Percentiles rank a stretch among this genome's conserved stretches.
These are phyloP conservation scores for Penicillium sumatraense DNA, from an alignment of 2,329 filamentous ascomycete species.

Conservation along the genomic window DNA sequence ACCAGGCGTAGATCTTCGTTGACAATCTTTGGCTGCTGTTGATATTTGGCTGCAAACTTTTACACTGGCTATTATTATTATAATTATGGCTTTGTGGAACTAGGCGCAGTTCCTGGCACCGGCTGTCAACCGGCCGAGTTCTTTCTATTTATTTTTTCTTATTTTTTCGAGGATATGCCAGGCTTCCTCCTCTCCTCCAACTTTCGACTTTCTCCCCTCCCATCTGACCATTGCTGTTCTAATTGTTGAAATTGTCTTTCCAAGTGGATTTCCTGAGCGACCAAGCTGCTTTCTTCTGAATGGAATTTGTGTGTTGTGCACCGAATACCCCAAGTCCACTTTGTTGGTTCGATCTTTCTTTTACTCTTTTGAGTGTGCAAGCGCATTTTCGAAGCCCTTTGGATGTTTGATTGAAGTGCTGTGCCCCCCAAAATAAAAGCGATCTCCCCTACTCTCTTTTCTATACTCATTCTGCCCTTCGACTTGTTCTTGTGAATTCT, in stretches of 20 bases:
- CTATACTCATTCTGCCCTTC: constrained; percentile 28
- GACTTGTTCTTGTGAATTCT: constrained; percentile 21
- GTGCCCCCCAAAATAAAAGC: constrained; percentile 44
- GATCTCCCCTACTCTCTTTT: constrained; percentile 29
- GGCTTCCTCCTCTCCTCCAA: constrained; percentile 15
- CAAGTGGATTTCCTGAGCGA: constrained; percentile 46
- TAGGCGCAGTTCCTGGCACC: constrained; percentile 7
- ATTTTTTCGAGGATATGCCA: constrained; percentile 2
- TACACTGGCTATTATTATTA: neutral
- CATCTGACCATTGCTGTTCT: constrained; percentile 22
- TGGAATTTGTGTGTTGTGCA: constrained; percentile 49
- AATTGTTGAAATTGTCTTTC: constrained; percentile 34
- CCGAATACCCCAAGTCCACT: constrained; percentile 50
- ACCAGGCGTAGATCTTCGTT: constrained; percentile 57
- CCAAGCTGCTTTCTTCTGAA: constrained; percentile 44
- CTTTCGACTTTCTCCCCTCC: constrained; percentile 27
- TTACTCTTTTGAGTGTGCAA: constrained; percentile 37
- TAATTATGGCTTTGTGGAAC: neutral
- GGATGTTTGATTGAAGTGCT: constrained; percentile 36
- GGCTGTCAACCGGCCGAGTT: constrained; percentile 16
- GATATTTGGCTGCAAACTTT: constrained; percentile 10
- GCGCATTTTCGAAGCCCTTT: constrained; percentile 35
- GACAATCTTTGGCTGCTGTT: constrained; percentile 4
- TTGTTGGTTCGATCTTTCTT: constrained; percentile 40
- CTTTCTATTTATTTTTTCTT: too few species aligned